Conservation (phyloP, 495 filamentous ascomycete species). For the Aspergillus saccharolyticus region DNA sequence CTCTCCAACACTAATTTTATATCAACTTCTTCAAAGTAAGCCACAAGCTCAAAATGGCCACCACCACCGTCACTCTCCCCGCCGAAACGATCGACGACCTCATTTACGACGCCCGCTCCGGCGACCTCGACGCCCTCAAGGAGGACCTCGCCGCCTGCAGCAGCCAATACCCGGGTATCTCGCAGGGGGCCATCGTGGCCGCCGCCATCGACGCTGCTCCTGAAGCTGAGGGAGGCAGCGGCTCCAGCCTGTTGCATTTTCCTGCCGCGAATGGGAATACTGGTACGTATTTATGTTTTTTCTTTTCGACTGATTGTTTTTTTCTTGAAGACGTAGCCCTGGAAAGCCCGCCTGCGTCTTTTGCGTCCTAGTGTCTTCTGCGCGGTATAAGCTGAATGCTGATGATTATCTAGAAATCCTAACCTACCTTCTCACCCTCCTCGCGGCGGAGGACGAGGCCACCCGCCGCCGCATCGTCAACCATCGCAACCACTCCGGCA, state of each 20-base stretch:
- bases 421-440: constrained; percentile 41
- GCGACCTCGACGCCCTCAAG: constrained; percentile 67
- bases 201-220: constrained; percentile 64
- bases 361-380: no score
- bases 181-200: constrained; percentile 50
- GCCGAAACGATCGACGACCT: constrained; percentile 83
- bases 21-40: no score
- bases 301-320: no score
- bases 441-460: constrained; percentile 21
- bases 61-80: constrained; percentile 28
- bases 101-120: constrained; percentile 73
- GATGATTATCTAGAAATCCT: constrained; percentile 41
- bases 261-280: constrained; percentile 81
- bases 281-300: no score
- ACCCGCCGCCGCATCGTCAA: constrained; percentile 48
- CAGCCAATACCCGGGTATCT: constrained; percentile 45
- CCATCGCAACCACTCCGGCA: constrained; percentile 68
- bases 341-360: no score
- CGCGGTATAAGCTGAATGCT: no score
- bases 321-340: no score
- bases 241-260: constrained; percentile 67
- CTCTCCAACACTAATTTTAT: no score
- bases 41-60: constrained; percentile 25
- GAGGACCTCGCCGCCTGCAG: constrained; percentile 53
- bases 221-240: constrained; percentile 54